Base-by-base conservation (phyloP, 345 rosid species). In the Ceriops decandra region DNA sequence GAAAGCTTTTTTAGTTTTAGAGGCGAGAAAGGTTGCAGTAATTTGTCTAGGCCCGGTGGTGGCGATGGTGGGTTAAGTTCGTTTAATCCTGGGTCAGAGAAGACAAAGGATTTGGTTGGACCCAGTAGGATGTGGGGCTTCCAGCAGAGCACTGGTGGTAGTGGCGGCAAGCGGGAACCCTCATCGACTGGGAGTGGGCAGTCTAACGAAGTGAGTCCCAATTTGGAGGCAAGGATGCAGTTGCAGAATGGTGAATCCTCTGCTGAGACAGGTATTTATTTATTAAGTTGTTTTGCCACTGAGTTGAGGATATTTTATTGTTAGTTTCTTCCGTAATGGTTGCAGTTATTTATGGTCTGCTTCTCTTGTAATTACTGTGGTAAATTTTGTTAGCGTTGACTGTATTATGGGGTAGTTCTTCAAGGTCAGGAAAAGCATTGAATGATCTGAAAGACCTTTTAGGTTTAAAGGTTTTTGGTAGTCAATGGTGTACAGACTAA, bases 1-100 rank as follows among this genome's bases (percentile, higher is more conserved):
- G 98, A 92, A 76, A 91, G 88, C 63, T 83, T 84, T 63, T 95
- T 86, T 15, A 80, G 88, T 63, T 88, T 83, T 35, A 77, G 86
- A 60, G 90, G 85, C 7, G 96, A 88, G 58, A 85, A 81, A 38
- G 88, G 82, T 30, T 70, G 81, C 6, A 95, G 99, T 74, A 90
- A 88, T 66, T 77, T 95, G 64, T 95, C 99, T 2, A 87, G 85
- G 87, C 74, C 81, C 26, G 66, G 63, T n/a, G 66, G 59, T 36
- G 80, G 74, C 7, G 88, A 75, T 75, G 77, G 74, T 31, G 70
- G 78, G 52, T 85, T 70, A 1, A 70, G 85, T 63, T 75, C 77
- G 49, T 72, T 75, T 33, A 66, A 54, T 66, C 52, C 79, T 9
- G 83, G 67, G 49, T 68, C 78, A 42, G 83, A 62, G 67, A 82